A percentile compares a stretch with the other conserved stretches of the same genome.
phyloP scores from a whole-genome alignment of 2,329 filamentous ascomycete species.

The Tolypocladium endophyticum region DNA sequence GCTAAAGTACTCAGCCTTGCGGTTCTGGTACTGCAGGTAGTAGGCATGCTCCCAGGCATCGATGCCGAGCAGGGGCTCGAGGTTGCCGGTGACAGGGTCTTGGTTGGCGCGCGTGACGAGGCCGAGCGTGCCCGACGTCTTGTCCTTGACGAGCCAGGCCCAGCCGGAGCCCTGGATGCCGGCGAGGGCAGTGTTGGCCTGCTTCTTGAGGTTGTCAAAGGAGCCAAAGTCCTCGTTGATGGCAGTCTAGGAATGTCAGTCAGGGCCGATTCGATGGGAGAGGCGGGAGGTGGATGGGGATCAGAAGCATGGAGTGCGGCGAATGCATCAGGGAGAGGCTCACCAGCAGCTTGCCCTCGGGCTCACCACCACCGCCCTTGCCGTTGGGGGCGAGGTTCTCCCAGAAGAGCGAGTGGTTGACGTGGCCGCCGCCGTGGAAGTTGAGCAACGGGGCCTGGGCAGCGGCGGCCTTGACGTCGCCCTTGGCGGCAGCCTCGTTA shows the following conservation, averaged over 20 bases:
- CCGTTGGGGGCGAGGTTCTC: conserved; percentile 63
- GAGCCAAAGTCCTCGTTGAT: conserved; percentile 60
- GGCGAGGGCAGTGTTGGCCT: conserved; percentile 58
- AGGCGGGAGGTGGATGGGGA: conserved; percentile 22
- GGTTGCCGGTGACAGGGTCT: conserved; percentile 78
- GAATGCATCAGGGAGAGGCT: conserved; percentile 20
- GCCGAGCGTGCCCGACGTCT: conserved; percentile 47
- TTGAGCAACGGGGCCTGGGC: conserved; percentile 48
- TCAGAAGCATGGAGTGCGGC: conserved; percentile 26
- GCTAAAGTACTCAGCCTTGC: conserved; percentile 91
- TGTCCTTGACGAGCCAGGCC: conserved; percentile 78
- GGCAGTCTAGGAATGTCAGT: conserved; percentile 27
- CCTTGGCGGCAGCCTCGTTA: conserved; percentile 51
- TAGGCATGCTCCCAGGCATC: conserved; percentile 97
- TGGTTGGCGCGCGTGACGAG: conserved; percentile 74
- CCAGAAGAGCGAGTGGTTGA: conserved; percentile 85
- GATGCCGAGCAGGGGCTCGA: conserved; percentile 73
- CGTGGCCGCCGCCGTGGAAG: conserved; percentile 77
- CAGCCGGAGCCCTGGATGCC: conserved; percentile 80
- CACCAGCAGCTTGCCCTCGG: conserved; percentile 50
- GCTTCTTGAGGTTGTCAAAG: conserved; percentile 51
- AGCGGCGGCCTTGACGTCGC: conserved; percentile 42
- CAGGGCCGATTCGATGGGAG: not conserved
- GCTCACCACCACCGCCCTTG: conserved; percentile 50
- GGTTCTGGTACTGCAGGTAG: conserved; percentile 93